Percentiles rank a stretch among this genome's conserved stretches.
Evolutionary conservation across 208 protist genomes (phyloP).

Genomic region (Leishmania gerbilli): DNA sequence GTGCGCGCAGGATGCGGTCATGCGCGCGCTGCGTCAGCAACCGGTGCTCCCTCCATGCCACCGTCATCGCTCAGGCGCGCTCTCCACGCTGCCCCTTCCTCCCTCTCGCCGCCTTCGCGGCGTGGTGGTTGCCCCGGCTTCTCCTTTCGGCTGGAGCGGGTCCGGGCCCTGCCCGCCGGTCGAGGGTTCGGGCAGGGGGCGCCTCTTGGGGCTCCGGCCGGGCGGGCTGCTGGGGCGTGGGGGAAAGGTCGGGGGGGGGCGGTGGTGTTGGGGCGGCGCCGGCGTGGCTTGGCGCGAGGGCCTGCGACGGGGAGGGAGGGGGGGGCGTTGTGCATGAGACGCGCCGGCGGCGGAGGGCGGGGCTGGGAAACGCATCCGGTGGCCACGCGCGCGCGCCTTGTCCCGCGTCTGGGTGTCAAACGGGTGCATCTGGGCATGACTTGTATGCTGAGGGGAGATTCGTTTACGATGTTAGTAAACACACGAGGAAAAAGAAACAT

Average conservation of each 20-base stretch:
- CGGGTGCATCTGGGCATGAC: background rate
- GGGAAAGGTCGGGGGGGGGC: background rate
- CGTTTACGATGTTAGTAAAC: constrained; percentile 11
- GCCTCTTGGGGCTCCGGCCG: too few species aligned
- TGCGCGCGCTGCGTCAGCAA: too few species aligned
- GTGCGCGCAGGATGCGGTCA: background rate
- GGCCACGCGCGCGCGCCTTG: background rate
- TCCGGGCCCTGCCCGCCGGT: too few species aligned
- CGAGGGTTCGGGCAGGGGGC: too few species aligned
- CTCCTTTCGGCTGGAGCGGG: too few species aligned
- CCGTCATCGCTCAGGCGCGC: too few species aligned
- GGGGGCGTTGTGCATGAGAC: background rate
- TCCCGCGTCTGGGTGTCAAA: background rate
- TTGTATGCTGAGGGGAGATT: background rate
- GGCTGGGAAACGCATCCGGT: background rate
- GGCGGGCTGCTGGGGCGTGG: too few species aligned
- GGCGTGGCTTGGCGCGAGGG: background rate
- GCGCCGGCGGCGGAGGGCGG: background rate
- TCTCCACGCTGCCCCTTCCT: background rate
- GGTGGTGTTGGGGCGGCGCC: background rate
- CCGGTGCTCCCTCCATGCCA: too few species aligned
- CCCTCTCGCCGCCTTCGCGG: background rate
- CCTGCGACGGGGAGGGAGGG: too few species aligned
- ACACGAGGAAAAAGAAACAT: background rate
- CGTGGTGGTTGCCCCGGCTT: too few species aligned